Percentiles rank a stretch among this genome's conserved stretches.
phyloP scores from a whole-genome alignment of 108 stramenopile genomes.

The Ochromonas danica region DNA sequence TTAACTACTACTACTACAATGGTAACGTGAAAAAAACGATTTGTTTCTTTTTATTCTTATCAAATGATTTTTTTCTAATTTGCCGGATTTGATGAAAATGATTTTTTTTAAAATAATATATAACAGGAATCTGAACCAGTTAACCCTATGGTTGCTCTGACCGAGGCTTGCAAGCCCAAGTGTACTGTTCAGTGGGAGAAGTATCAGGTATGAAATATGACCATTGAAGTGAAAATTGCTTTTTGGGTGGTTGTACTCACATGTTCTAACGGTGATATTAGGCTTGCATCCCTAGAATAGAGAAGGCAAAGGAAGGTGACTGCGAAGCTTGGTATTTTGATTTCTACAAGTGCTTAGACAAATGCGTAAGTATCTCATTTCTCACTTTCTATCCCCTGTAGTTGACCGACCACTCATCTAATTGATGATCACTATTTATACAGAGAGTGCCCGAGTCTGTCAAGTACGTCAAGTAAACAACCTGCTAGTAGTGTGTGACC shows the following conservation, averaged over 20 bases:
- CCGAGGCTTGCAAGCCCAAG: constrained; percentile 43
- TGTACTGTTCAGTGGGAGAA: constrained; percentile 38
- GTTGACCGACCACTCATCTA: neutral
- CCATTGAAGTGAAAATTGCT: neutral
- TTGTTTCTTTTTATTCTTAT: too few species aligned
- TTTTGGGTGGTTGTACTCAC: too few species aligned
- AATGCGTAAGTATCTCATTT: constrained; percentile 59
- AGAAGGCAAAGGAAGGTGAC: constrained; percentile 71
- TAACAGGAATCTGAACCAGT: constrained; percentile 40
- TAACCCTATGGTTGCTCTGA: constrained; percentile 24
- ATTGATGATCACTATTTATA: neutral
- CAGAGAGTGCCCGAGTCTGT: too few species aligned
- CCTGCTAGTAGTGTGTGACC: too few species aligned
- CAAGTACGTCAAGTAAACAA: neutral
- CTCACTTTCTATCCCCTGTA: constrained; percentile 1
- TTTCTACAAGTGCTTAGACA: constrained; percentile 77
- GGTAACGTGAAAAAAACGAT: too few species aligned
- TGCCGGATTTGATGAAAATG: too few species aligned
- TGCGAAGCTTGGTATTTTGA: constrained; percentile 90
- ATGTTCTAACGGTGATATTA: too few species aligned
- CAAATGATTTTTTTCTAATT: too few species aligned
- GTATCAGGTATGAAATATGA: constrained; percentile 53
- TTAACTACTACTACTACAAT: too few species aligned
- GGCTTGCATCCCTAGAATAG: constrained; percentile 75
- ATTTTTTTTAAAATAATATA: too few species aligned